phyloP scores from a whole-genome alignment of 148 eudicot genomes.

The Rhododendron griersonianum region DNA sequence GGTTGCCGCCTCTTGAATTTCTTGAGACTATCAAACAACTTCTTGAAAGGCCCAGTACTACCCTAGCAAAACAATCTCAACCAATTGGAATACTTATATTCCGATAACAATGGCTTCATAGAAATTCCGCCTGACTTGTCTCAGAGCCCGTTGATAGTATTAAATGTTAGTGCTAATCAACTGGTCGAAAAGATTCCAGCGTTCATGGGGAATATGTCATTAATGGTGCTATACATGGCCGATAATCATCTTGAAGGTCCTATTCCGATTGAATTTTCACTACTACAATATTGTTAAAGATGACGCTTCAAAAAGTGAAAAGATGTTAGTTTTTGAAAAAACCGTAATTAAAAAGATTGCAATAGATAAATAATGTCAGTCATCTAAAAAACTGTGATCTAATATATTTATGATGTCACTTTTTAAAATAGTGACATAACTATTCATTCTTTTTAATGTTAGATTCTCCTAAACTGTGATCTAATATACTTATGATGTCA shows the following conservation, averaged over 20 bases:
- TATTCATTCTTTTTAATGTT: no score
- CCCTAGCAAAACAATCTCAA: neutral
- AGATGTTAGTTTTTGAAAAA: no score
- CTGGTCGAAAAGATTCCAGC: neutral
- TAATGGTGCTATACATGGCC: neutral
- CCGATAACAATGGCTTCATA: neutral
- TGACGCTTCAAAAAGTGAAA: no score
- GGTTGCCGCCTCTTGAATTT: neutral
- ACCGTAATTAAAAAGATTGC: no score
- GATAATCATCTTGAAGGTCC: constrained; percentile 6
- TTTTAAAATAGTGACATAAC: no score
- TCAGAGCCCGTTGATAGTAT: no score
- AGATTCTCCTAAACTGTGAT: no score
- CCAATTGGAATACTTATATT: neutral
- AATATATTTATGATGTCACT: no score
- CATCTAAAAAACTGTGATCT: no score
- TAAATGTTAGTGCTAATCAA: neutral
- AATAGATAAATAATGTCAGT: no score
- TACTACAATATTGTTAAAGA: no score
- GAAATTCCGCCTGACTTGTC: neutral
- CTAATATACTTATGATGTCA: no score
- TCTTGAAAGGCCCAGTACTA: constrained; percentile 4
- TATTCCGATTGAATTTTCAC: neutral
- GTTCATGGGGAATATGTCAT: neutral
- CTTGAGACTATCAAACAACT: constrained; percentile 8